Evolutionary conservation across 768 basidiomycete genomes (phyloP).

Genomic region (Strobilomyces dryophilus): DNA sequence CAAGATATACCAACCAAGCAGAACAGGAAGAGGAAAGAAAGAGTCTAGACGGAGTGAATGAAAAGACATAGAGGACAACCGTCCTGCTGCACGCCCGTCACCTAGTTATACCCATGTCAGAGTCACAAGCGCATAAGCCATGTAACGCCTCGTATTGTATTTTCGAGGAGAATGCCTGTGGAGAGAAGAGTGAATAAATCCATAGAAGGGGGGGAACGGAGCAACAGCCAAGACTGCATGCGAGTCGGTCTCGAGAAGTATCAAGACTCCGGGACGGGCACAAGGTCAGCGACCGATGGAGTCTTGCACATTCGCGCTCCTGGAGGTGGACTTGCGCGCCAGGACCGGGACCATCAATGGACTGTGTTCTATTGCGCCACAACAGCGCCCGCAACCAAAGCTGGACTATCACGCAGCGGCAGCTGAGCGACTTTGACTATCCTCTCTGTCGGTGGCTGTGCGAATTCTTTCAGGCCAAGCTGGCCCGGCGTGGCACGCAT

Average conservation of each 20-base stretch:
- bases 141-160: slow-evolving; percentile 10
- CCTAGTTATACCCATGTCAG: slow-evolving; percentile 9
- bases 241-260: background rate
- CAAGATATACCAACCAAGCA: slow-evolving; percentile 19
- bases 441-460: slow-evolving; percentile 37
- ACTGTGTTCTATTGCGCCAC: slow-evolving; percentile 26
- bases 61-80: background rate
- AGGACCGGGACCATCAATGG: background rate
- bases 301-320: background rate
- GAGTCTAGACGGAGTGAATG: slow-evolving; percentile 5
- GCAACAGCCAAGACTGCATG: slow-evolving; percentile 14
- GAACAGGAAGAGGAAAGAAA: background rate
- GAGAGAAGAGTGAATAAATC: slow-evolving; percentile 32
- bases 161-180: slow-evolving; percentile 28
- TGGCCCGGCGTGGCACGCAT: slow-evolving; percentile 28
- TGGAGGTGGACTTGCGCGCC: slow-evolving; percentile 3
- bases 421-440: slow-evolving; percentile 58
- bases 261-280: slow-evolving; percentile 5
- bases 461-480: slow-evolving; percentile 34
- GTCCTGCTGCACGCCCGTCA: slow-evolving; percentile 4
- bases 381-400: slow-evolving; percentile 45
- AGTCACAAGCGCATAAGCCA: slow-evolving; percentile 14
- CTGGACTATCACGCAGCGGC: slow-evolving; percentile 57
- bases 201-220: slow-evolving; percentile 15
- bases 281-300: background rate